Conservation (phyloP, 2,329 filamentous ascomycete genomes). For the Gnomoniopsis smithogilvyi region DNA sequence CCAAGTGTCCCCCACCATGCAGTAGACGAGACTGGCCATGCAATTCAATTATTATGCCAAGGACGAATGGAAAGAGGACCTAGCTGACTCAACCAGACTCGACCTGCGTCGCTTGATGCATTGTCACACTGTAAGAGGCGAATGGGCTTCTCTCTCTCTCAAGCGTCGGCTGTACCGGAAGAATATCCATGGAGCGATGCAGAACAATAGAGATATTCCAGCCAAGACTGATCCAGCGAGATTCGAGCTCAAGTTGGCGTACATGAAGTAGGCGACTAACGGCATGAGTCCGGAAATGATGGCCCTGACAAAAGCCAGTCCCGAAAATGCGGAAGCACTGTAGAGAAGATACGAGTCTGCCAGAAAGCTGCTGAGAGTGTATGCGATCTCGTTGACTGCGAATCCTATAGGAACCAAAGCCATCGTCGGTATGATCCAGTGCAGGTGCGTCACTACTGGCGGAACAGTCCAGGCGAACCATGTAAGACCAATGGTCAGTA, state of each 20-base stretch:
- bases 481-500: slow-evolving; percentile 41
- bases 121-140: slow-evolving; percentile 23
- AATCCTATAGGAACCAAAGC: slow-evolving; percentile 43
- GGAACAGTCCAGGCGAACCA: slow-evolving; percentile 46
- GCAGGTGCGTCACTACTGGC: slow-evolving; percentile 28
- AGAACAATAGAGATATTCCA: slow-evolving; percentile 20
- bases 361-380: slow-evolving; percentile 25
- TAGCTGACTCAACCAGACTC: not conserved
- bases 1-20: too few relatives aligned
- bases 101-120: slow-evolving; percentile 17
- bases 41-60: too few relatives aligned
- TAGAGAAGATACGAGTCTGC: slow-evolving; percentile 25
- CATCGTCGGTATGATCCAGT: slow-evolving; percentile 37
- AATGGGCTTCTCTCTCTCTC: slow-evolving; percentile 23
- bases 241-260: slow-evolving; percentile 21
- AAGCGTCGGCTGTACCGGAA: slow-evolving; percentile 22
- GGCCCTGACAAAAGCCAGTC: slow-evolving; percentile 24
- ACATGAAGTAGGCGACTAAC: slow-evolving; percentile 23
- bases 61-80: too few relatives aligned
- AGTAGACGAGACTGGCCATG: too few relatives aligned
- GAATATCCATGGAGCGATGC: slow-evolving; percentile 21
- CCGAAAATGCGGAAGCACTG: slow-evolving; percentile 23
- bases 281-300: slow-evolving; percentile 25
- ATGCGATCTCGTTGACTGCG: slow-evolving; percentile 38
- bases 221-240: slow-evolving; percentile 23